Conservation (phyloP, 345 rosid species). For the Citrus medica region DNA sequence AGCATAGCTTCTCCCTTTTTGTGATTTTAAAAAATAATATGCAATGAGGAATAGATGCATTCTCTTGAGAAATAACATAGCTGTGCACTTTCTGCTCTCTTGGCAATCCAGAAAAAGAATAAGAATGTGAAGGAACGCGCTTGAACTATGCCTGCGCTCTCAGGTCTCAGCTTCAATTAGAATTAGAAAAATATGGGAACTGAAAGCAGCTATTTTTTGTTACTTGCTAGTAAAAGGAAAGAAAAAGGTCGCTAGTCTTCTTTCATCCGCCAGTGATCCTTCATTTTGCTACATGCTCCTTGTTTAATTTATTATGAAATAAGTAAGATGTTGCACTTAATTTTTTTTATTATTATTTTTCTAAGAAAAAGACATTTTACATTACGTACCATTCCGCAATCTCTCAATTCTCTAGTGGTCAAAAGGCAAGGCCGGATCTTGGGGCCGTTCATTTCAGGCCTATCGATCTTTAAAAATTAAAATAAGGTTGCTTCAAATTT, state of each 20-base stretch:
- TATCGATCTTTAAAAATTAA: not conserved
- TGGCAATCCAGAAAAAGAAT: not conserved
- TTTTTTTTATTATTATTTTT: no score
- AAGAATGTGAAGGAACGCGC: not conserved
- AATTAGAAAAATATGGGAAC: not conserved
- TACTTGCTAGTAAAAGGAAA: not conserved
- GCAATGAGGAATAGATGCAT: not conserved
- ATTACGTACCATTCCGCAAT: no score
- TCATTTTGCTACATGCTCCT: not conserved
- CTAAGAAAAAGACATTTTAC: no score
- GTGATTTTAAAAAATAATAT: not conserved
- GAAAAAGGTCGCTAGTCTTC: not conserved
- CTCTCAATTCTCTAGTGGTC: not conserved
- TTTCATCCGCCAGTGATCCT: not conserved
- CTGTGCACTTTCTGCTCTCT: not conserved
- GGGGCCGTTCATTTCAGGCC: conserved; percentile 11
- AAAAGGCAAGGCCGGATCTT: not conserved
- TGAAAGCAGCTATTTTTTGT: no score
- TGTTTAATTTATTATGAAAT: not conserved
- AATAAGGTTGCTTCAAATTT: not conserved
- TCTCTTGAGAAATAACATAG: not conserved
- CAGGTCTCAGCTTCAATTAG: not conserved
- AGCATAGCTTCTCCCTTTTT: not conserved
- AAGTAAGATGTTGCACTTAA: no score
- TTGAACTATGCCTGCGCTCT: not conserved